These are phyloP conservation scores for Ensete ventricosum DNA, from an alignment of 176 grass and related monocot genomes.

Conservation along the genomic window DNA sequence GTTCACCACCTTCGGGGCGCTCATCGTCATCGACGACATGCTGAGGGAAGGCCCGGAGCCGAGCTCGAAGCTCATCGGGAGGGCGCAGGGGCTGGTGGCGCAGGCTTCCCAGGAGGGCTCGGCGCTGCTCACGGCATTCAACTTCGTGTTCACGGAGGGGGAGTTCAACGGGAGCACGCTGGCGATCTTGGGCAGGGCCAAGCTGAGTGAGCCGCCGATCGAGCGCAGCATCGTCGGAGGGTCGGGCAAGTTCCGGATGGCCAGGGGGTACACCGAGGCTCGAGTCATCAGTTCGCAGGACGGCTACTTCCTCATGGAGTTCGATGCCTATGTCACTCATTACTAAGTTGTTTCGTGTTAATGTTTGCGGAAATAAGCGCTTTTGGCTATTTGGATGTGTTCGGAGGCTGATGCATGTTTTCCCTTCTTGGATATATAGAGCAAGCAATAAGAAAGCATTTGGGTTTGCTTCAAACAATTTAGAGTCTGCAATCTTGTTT, in stretches of 20 bases:
- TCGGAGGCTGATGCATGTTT: too few species aligned
- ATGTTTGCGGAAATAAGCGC: too few species aligned
- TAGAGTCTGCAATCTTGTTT: too few species aligned
- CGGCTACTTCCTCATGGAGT: background rate
- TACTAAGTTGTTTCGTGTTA: background rate
- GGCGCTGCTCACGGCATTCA: slow-evolving; percentile 22
- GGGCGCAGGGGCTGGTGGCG: slow-evolving; percentile 31
- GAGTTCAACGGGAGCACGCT: slow-evolving; percentile 34
- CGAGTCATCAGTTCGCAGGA: background rate
- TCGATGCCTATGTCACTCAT: background rate
- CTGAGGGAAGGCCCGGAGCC: slow-evolving; percentile 27
- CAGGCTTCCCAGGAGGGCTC: slow-evolving; percentile 10
- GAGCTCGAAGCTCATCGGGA: slow-evolving; percentile 21
- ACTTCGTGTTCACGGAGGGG: slow-evolving; percentile 15
- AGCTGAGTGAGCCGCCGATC: background rate
- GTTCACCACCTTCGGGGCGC: slow-evolving; percentile 15
- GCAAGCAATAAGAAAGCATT: too few species aligned
- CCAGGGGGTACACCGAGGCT: background rate
- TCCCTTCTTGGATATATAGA: too few species aligned
- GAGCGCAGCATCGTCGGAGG: slow-evolving; percentile 40
- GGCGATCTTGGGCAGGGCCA: slow-evolving; percentile 19
- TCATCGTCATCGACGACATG: slow-evolving; percentile 7
- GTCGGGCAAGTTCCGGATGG: slow-evolving; percentile 29
- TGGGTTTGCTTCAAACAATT: too few species aligned
- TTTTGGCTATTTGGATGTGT: too few species aligned